phyloP scores from a whole-genome alignment of 805 yeast genomes.

The Kazachstania psychrophila region DNA sequence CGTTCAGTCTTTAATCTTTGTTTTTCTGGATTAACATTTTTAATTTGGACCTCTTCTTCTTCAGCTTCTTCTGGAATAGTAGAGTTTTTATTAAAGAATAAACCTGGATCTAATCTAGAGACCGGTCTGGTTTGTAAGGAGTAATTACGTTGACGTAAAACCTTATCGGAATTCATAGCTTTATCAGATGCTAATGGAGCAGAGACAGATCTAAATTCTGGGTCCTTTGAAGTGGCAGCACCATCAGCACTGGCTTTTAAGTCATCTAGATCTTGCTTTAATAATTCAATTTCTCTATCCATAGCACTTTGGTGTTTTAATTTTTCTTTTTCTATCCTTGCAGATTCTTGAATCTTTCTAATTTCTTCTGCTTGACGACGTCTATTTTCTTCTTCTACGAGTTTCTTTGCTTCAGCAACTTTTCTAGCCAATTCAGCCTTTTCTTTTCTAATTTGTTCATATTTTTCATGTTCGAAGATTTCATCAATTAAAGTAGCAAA shows the following conservation, averaged over 20 bases:
- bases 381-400: constrained; percentile 35
- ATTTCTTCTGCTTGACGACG: constrained; percentile 20
- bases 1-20: constrained; percentile 22
- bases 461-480: constrained; percentile 63
- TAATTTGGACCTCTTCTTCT: constrained; percentile 10
- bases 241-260: constrained; percentile 3
- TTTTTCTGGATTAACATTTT: constrained; percentile 16
- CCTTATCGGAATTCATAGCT: constrained; percentile 21
- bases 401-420: constrained; percentile 37
- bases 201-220: constrained; percentile 31
- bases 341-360: constrained; percentile 14
- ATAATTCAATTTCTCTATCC: constrained; percentile 18
- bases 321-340: constrained; percentile 15
- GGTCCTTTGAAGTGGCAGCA: constrained; percentile 5
- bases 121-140: constrained; percentile 36
- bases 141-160: constrained; percentile 31
- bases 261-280: constrained; percentile 14
- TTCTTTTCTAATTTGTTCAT: constrained; percentile 45
- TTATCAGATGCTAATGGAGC: constrained; percentile 27
- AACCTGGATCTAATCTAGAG: constrained; percentile 37
- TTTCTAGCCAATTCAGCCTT: constrained; percentile 39
- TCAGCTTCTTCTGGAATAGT: constrained; percentile 8
- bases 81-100: constrained; percentile 14
- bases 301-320: constrained; percentile 24
- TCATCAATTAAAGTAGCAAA: constrained; percentile 72